Evolutionary conservation across 2,329 filamentous ascomycete species (phyloP).

Genomic region (Endoconidiophora polonica): DNA sequence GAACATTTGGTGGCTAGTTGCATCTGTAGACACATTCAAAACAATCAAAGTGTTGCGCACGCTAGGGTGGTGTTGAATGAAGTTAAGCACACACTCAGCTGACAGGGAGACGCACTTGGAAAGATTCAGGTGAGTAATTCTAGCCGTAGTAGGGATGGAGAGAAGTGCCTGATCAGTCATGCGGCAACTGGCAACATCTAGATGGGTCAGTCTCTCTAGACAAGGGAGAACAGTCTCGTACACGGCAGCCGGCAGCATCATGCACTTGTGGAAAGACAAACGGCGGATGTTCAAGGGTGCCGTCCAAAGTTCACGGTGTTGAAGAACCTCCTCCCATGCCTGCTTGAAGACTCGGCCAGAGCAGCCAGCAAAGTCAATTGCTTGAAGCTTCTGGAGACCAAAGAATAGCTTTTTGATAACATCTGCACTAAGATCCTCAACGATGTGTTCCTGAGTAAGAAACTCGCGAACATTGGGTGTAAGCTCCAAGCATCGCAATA

Average conservation of each 20-base stretch:
- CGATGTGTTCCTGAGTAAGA: conserved; percentile 64
- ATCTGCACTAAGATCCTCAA: conserved; percentile 52
- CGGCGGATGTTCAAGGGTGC: conserved; percentile 34
- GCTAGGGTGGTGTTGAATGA: conserved; percentile 54
- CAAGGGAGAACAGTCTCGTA: conserved; percentile 58
- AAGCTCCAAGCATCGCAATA: conserved; percentile 53
- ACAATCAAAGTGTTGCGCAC: conserved; percentile 47
- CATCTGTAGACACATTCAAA: conserved; percentile 57
- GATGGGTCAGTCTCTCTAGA: conserved; percentile 52
- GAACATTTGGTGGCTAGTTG: conserved; percentile 54
- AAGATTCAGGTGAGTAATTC: conserved; percentile 61
- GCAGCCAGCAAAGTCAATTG: conserved; percentile 63
- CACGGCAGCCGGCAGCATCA: conserved; percentile 47
- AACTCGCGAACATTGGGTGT: conserved; percentile 63
- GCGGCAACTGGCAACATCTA: conserved; percentile 64
- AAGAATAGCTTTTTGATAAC: conserved; percentile 57
- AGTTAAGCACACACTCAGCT: conserved; percentile 49
- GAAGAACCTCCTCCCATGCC: conserved; percentile 42
- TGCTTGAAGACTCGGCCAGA: conserved; percentile 50
- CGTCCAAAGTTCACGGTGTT: conserved; percentile 24
- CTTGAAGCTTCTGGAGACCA: conserved; percentile 44
- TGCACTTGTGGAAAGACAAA: conserved; percentile 64
- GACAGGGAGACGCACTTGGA: conserved; percentile 58
- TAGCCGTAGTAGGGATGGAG: conserved; percentile 53
- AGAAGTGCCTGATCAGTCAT: conserved; percentile 55